Conservation (phyloP, 371 early-diverging fungal genomes). For the Dichotomocladium elegans region DNA sequence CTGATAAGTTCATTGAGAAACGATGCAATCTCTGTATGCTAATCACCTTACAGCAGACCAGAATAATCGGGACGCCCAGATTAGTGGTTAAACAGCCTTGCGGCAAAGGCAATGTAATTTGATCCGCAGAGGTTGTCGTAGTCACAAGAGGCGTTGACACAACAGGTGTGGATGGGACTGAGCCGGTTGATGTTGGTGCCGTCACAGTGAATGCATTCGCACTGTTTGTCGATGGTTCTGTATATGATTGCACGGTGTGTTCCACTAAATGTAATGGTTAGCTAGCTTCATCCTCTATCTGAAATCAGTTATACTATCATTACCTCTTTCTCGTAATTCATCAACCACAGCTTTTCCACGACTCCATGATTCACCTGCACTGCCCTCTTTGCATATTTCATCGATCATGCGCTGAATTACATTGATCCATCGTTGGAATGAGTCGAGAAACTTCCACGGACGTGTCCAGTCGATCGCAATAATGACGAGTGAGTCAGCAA, state of each 20-base stretch:
- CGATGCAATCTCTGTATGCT: background rate
- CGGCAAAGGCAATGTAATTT: conserved; percentile 54
- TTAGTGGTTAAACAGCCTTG: conserved; percentile 74
- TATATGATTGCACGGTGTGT: conserved; percentile 48
- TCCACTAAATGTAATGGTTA: conserved; percentile 30
- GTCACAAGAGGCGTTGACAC: conserved; percentile 1
- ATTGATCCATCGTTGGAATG: conserved; percentile 70
- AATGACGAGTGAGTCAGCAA: conserved; percentile 62
- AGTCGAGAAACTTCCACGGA: conserved; percentile 82
- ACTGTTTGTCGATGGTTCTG: conserved; percentile 10
- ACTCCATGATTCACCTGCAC: conserved; percentile 41
- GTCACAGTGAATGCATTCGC: conserved; percentile 23
- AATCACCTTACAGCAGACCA: conserved; percentile 89
- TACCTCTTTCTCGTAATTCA: conserved; percentile 51
- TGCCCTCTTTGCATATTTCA: conserved; percentile 36
- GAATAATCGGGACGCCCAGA: conserved; percentile 78
- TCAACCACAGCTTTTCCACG: conserved; percentile 63
- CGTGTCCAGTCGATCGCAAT: conserved; percentile 85
- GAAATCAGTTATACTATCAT: conserved; percentile 8
- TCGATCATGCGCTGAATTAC: conserved; percentile 58
- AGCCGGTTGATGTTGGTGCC: conserved; percentile 35
- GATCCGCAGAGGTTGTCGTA: background rate
- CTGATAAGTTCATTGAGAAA: background rate
- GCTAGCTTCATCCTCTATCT: no score
- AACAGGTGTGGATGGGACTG: conserved; percentile 13